A percentile compares a stretch with the other conserved stretches of the same genome.
Conservation (phyloP, 2,329 filamentous ascomycete genomes). For the Fusarium udum region DNA sequence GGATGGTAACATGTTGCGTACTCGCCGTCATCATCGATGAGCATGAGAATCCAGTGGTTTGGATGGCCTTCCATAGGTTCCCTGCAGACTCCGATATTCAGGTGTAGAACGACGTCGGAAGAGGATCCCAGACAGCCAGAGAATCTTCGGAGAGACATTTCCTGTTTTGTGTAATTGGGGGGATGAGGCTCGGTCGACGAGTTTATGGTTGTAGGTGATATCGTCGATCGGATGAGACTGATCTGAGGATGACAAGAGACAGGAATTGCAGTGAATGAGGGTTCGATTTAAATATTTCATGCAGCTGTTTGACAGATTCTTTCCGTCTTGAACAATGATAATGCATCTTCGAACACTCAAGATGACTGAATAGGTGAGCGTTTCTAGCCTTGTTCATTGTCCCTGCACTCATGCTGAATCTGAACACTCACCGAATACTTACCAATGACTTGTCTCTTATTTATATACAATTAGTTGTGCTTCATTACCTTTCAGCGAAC, state of each 20-base stretch:
- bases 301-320: neutral
- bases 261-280: neutral
- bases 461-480: neutral
- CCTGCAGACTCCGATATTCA: neutral
- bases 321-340: neutral
- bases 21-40: neutral
- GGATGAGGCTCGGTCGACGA: neutral
- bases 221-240: neutral
- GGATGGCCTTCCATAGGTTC: neutral
- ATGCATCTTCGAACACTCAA: neutral
- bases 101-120: neutral
- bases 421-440: neutral
- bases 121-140: neutral
- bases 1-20: neutral
- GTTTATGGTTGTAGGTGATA: neutral
- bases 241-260: neutral
- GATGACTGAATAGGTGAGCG: neutral
- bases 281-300: neutral
- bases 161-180: neutral
- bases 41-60: conserved; percentile 10
- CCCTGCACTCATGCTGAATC: neutral
- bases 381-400: neutral
- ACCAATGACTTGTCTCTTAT: neutral
- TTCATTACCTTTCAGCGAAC: neutral
- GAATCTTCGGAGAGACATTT: neutral